Evolutionary conservation across 768 basidiomycete species (phyloP).

Genomic region (Nidularia sp.): DNA sequence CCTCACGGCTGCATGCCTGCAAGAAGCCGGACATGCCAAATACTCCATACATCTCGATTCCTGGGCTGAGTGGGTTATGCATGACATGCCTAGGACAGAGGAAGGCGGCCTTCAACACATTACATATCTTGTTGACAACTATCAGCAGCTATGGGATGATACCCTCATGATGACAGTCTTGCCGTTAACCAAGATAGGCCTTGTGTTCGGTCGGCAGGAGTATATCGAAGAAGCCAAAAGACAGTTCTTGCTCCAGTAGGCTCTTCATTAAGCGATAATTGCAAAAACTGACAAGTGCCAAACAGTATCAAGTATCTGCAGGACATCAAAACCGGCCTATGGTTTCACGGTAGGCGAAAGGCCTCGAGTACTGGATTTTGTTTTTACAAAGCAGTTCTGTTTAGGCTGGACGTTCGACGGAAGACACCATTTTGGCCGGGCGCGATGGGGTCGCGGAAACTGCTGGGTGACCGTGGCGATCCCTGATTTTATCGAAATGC

Average conservation of each 20-base stretch:
- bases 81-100: conserved; percentile 40
- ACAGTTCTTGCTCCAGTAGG: conserved; percentile 45
- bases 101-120: conserved; percentile 46
- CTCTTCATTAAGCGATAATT: background rate
- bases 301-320: conserved; percentile 39
- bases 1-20: conserved; percentile 39
- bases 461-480: conserved; percentile 48
- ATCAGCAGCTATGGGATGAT: conserved; percentile 53
- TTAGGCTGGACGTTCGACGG: conserved; percentile 43
- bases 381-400: too few relatives aligned
- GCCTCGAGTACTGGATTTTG: too few relatives aligned
- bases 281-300: background rate
- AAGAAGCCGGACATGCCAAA: conserved; percentile 26
- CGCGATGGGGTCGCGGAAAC: conserved; percentile 53
- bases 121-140: conserved; percentile 35
- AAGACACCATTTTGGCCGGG: conserved; percentile 39
- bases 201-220: conserved; percentile 42
- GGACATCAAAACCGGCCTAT: conserved; percentile 38
- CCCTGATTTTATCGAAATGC: conserved; percentile 44
- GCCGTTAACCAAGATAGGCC: conserved; percentile 52
- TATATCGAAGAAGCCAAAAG: conserved; percentile 55
- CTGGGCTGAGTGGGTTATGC: conserved; percentile 52
- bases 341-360: conserved; percentile 38
- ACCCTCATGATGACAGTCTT: conserved; percentile 56
- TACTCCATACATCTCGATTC: conserved; percentile 35